phyloP scores from a whole-genome alignment of 495 filamentous ascomycete species.

The Chaetomium cochliodes region DNA sequence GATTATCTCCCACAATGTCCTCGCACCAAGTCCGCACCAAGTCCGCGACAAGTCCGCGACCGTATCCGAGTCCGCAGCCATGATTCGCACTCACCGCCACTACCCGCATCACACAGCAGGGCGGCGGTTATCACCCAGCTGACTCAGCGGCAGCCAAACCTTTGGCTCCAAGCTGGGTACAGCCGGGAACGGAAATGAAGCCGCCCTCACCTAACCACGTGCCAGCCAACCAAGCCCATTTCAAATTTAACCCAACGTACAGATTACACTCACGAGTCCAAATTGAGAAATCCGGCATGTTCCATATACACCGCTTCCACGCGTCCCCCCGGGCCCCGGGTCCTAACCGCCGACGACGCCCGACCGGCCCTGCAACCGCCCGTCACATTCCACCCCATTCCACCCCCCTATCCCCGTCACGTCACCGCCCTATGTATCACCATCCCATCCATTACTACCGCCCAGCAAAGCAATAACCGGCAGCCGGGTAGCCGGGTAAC shows the following conservation, averaged over 20 bases:
- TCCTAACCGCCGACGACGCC: too few relatives aligned
- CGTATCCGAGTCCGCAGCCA: not conserved
- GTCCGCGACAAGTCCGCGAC: not conserved
- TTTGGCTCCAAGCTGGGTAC: not conserved
- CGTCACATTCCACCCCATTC: too few relatives aligned
- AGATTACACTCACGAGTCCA: too few relatives aligned
- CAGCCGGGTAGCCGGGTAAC: too few relatives aligned
- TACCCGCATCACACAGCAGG: not conserved
- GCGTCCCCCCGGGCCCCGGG: too few relatives aligned
- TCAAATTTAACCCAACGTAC: not conserved
- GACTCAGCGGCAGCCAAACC: conserved; percentile 3
- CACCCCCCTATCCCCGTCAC: too few relatives aligned
- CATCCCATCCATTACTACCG: too few relatives aligned
- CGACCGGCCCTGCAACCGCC: too few relatives aligned
- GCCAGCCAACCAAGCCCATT: not conserved
- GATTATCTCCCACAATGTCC: not conserved
- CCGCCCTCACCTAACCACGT: not conserved
- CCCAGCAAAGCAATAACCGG: too few relatives aligned
- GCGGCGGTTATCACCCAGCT: not conserved
- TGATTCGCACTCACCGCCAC: not conserved
- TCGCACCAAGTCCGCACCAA: not conserved
- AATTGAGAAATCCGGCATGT: too few relatives aligned
- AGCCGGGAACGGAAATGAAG: not conserved
- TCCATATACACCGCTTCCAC: too few relatives aligned
- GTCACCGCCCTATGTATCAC: too few relatives aligned